Percentiles rank a stretch among this genome's conserved stretches.
These are phyloP conservation scores for Wickerhamiella spandovensis DNA, from an alignment of 805 yeast species.

Conservation along the genomic window DNA sequence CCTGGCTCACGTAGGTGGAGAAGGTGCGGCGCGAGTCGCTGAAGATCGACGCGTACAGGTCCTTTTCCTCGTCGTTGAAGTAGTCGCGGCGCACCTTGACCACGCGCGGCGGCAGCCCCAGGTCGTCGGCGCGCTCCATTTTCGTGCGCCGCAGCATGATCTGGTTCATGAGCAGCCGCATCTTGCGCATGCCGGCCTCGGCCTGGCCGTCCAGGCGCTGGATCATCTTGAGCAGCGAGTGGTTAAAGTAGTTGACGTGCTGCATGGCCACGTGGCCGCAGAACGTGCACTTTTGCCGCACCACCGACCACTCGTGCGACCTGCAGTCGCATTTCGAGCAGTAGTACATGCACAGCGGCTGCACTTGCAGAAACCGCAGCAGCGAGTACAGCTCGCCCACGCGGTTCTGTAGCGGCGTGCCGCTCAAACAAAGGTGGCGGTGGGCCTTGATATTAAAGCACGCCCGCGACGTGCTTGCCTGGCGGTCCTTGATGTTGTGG, in stretches of 20 bases:
- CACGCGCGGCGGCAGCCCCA: slow-evolving; percentile 92
- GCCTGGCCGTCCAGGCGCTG: slow-evolving; percentile 79
- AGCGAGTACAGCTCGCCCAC: slow-evolving; percentile 94
- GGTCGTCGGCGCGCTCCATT: slow-evolving; percentile 90
- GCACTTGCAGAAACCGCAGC: slow-evolving; percentile 67
- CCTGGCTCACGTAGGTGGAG: slow-evolving; percentile 87
- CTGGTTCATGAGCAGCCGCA: slow-evolving; percentile 60
- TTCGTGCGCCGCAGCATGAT: slow-evolving; percentile 92
- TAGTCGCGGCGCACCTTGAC: slow-evolving; percentile 78
- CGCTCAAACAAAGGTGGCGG: slow-evolving; percentile 84
- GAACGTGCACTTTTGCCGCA: slow-evolving; percentile 66
- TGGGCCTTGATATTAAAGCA: slow-evolving; percentile 60
- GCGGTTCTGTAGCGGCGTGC: slow-evolving; percentile 92
- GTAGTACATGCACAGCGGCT: slow-evolving; percentile 79
- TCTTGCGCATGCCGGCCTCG: slow-evolving; percentile 56
- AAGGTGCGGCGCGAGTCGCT: slow-evolving; percentile 77
- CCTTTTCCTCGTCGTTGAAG: slow-evolving; percentile 92
- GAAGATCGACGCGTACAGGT: slow-evolving; percentile 75
- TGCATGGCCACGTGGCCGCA: slow-evolving; percentile 93
- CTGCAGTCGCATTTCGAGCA: slow-evolving; percentile 89
- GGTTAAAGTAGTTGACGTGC: slow-evolving; percentile 91
- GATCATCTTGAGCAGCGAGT: slow-evolving; percentile 86
- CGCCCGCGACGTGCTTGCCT: slow-evolving; percentile 85
- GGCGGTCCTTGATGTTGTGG: slow-evolving; percentile 91
- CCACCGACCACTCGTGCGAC: slow-evolving; percentile 75